These are phyloP conservation scores for Penicillium fimorum DNA, from an alignment of 495 filamentous ascomycete genomes.

Conservation along the genomic window DNA sequence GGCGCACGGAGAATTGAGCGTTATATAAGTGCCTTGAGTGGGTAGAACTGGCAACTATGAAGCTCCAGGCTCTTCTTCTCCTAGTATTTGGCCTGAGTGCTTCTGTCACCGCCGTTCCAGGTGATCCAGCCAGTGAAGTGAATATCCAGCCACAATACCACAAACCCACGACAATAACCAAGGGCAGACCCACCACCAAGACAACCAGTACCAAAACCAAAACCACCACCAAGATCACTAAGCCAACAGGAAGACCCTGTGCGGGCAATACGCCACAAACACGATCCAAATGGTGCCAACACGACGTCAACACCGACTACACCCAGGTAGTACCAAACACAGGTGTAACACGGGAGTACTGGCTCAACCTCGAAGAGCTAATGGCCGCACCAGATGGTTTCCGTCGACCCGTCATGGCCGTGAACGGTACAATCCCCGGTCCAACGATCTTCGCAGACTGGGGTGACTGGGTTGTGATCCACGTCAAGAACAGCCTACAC, in stretches of 20 bases:
- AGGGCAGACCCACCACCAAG: not conserved
- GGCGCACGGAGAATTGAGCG: not conserved
- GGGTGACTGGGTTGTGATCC: constrained; percentile 50
- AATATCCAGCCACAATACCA: not conserved
- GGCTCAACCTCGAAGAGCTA: constrained; percentile 39
- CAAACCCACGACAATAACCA: not conserved
- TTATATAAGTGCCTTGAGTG: not conserved
- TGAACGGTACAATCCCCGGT: constrained; percentile 48
- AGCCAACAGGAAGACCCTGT: constrained; percentile 19
- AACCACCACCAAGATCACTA: not conserved
- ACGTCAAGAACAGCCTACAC: constrained; percentile 51
- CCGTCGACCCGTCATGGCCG: constrained; percentile 39
- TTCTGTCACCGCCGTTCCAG: not conserved
- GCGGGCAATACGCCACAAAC: constrained; percentile 41
- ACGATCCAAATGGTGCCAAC: constrained; percentile 39
- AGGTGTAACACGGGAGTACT: constrained; percentile 35
- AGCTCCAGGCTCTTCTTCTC: not conserved
- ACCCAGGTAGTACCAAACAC: constrained; percentile 44
- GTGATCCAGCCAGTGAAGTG: not conserved
- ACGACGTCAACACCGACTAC: constrained; percentile 53
- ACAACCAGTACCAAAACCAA: constrained; percentile 2
- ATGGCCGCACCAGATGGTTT: constrained; percentile 69
- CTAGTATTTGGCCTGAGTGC: constrained; percentile 3
- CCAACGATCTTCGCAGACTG: constrained; percentile 55
- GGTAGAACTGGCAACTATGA: constrained; percentile 3